Conservation (phyloP, 108 stramenopile genomes). For the Nitzschia inconspicua region DNA sequence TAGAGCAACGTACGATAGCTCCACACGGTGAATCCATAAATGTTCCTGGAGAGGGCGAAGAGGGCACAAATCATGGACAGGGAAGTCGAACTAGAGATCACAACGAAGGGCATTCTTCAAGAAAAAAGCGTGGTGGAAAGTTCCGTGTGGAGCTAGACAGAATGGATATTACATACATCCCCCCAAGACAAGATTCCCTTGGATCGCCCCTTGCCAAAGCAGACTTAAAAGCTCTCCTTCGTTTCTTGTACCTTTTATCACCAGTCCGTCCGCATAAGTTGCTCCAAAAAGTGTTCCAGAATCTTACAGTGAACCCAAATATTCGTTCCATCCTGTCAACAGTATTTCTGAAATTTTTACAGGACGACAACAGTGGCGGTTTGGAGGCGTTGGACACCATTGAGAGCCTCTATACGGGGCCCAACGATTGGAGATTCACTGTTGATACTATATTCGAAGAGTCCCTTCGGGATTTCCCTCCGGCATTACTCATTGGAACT, state of each 20-base stretch:
- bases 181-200: conserved; percentile 16
- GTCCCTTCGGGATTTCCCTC: conserved; percentile 57
- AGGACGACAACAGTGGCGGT: conserved; percentile 45
- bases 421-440: conserved; percentile 23
- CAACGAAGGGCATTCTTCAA: conserved; percentile 7
- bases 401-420: conserved; percentile 6
- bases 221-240: conserved; percentile 51
- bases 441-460: conserved; percentile 23
- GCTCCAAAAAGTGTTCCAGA: conserved; percentile 77
- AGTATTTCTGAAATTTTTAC: conserved; percentile 50
- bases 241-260: conserved; percentile 70
- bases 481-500: conserved; percentile 58
- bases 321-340: conserved; percentile 42
- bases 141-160: conserved; percentile 61
- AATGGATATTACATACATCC: conserved; percentile 39
- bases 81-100: conserved; percentile 2
- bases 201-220: conserved; percentile 47
- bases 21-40: neutral
- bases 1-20: conserved; percentile 5
- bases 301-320: conserved; percentile 42
- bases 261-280: conserved; percentile 74
- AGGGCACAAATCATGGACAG: conserved; percentile 5
- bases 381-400: conserved; percentile 33
- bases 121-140: conserved; percentile 40
- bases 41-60: conserved; percentile 2